A percentile compares a stretch with the other conserved stretches of the same genome.
phyloP scores from a whole-genome alignment of 2,329 filamentous ascomycete species.

The Chaetomium sp. region DNA sequence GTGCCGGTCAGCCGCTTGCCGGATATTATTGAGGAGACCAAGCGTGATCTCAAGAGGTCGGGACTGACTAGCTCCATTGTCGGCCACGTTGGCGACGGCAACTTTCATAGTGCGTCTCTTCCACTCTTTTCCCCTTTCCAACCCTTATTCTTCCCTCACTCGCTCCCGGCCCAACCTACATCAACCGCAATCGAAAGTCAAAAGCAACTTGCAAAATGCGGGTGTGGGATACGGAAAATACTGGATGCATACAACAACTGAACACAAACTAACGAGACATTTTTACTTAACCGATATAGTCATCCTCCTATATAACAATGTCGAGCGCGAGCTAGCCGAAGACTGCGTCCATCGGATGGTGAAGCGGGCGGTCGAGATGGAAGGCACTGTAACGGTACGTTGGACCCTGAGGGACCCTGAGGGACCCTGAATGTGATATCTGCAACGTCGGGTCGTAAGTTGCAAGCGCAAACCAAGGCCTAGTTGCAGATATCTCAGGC shows the following conservation, averaged over 20 bases:
- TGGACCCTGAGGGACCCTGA: too few species aligned
- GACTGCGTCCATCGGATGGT: slow-evolving; percentile 76
- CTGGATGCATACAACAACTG: too few species aligned
- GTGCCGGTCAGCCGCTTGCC: slow-evolving; percentile 71
- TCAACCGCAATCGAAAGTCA: too few species aligned
- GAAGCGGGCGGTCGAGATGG: slow-evolving; percentile 75
- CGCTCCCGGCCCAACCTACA: too few species aligned
- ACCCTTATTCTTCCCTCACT: too few species aligned
- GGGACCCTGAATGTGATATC: too few species aligned
- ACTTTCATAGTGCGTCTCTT: slow-evolving; percentile 46
- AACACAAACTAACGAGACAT: not conserved
- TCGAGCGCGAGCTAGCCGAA: slow-evolving; percentile 60
- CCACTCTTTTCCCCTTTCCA: not conserved
- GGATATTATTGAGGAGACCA: slow-evolving; percentile 71
- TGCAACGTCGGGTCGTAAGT: too few species aligned
- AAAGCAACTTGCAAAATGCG: too few species aligned
- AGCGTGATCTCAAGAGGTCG: slow-evolving; percentile 62
- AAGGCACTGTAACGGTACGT: slow-evolving; percentile 69
- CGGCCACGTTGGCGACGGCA: slow-evolving; percentile 65
- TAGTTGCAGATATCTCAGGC: too few species aligned
- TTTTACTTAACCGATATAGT: slow-evolving; percentile 27
- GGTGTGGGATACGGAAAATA: not conserved
- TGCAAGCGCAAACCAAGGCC: too few species aligned
- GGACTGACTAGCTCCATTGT: slow-evolving; percentile 69
- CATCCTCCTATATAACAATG: slow-evolving; percentile 56